These are phyloP conservation scores for Didymella sp. DNA, from an alignment of 2,329 filamentous ascomycete species.

Conservation along the genomic window DNA sequence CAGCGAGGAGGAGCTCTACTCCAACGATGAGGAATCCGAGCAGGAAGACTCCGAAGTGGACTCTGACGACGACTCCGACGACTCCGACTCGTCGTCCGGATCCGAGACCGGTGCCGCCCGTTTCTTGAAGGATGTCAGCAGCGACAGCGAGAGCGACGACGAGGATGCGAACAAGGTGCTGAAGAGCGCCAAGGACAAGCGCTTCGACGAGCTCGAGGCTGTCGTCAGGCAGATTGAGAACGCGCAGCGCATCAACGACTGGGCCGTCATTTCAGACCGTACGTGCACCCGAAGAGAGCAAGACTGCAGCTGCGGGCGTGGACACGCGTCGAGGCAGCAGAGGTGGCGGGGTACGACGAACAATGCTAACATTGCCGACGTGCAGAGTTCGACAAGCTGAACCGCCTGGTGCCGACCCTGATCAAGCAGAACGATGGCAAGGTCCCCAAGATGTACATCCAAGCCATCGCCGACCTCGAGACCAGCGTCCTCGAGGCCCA, in stretches of 20 bases:
- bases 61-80: slow-evolving; percentile 63
- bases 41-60: slow-evolving; percentile 58
- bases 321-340: slow-evolving; percentile 10
- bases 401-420: slow-evolving; percentile 73
- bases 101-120: slow-evolving; percentile 75
- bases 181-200: slow-evolving; percentile 98
- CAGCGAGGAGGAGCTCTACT: slow-evolving; percentile 93
- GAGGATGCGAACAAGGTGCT: slow-evolving; percentile 85
- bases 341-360: slow-evolving; percentile 13
- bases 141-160: slow-evolving; percentile 82
- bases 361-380: slow-evolving; percentile 27
- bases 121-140: slow-evolving; percentile 82
- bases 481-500: slow-evolving; percentile 93
- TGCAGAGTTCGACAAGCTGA: slow-evolving; percentile 92
- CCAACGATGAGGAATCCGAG: slow-evolving; percentile 67
- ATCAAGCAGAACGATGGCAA: slow-evolving; percentile 69
- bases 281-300: slow-evolving; percentile 48
- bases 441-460: slow-evolving; percentile 89
- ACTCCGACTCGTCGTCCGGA: slow-evolving; percentile 60
- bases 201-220: slow-evolving; percentile 88
- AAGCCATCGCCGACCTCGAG: slow-evolving; percentile 90
- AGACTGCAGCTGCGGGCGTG: background rate
- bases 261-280: slow-evolving; percentile 91
- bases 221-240: slow-evolving; percentile 94
- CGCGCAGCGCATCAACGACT: slow-evolving; percentile 96